Evolutionary conservation across 2,329 filamentous ascomycete species (phyloP).

Genomic region (Colletotrichum zoysiae): DNA sequence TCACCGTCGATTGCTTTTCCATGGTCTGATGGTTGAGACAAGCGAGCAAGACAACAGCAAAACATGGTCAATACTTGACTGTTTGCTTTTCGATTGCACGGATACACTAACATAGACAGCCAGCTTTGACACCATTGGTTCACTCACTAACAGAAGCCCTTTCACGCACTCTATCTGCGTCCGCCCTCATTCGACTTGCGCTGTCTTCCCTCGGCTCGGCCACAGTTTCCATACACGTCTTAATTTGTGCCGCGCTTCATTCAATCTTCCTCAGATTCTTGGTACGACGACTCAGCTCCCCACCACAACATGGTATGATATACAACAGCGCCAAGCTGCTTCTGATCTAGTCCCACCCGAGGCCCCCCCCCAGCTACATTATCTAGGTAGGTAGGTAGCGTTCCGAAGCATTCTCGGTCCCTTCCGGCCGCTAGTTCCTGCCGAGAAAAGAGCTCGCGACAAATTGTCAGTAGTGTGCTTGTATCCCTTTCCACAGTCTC

Average conservation of each 20-base stretch:
- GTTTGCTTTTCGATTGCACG: slow-evolving; percentile 10
- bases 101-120: not conserved
- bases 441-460: slow-evolving; percentile 16
- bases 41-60: slow-evolving; percentile 8
- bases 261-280: slow-evolving; percentile 29
- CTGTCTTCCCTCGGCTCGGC: slow-evolving; percentile 28
- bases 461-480: slow-evolving; percentile 27
- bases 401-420: slow-evolving; percentile 26
- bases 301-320: not conserved
- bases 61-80: not conserved
- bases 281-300: slow-evolving; percentile 26
- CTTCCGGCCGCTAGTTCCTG: slow-evolving; percentile 21
- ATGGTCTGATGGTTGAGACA: slow-evolving; percentile 19
- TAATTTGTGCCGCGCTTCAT: slow-evolving; percentile 21
- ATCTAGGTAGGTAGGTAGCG: no score
- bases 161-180: not conserved
- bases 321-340: slow-evolving; percentile 20
- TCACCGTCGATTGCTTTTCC: slow-evolving; percentile 8
- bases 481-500: slow-evolving; percentile 30
- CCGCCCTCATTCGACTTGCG: slow-evolving; percentile 2
- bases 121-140: not conserved
- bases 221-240: slow-evolving; percentile 34
- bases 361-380: slow-evolving; percentile 10
- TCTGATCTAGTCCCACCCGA: slow-evolving; percentile 12
- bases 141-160: not conserved